phyloP scores from a whole-genome alignment of 2,329 filamentous ascomycete species.

The Fusarium irregulare region DNA sequence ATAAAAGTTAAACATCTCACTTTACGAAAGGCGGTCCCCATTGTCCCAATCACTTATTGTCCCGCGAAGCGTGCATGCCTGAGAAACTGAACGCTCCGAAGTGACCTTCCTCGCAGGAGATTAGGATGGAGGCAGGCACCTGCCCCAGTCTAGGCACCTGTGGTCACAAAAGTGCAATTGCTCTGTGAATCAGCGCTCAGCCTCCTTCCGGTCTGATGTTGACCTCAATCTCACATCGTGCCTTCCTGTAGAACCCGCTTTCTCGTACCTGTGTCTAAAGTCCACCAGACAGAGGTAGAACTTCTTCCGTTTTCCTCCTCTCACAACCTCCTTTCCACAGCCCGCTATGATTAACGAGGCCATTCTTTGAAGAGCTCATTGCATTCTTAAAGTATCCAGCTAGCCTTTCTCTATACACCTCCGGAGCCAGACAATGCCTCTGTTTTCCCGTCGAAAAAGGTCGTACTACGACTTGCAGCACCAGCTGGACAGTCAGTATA shows the following conservation, averaged over 20 bases:
- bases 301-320: background rate
- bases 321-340: background rate
- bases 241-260: background rate
- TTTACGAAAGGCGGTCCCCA: background rate
- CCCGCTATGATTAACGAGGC: background rate
- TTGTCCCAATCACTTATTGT: no score
- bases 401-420: background rate
- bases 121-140: background rate
- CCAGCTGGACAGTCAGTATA: background rate
- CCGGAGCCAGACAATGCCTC: background rate
- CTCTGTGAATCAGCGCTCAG: background rate
- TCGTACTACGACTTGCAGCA: background rate
- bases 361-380: background rate
- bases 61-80: no score
- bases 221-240: background rate
- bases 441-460: background rate
- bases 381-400: background rate
- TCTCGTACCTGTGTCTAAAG: background rate
- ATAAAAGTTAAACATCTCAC: background rate
- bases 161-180: background rate
- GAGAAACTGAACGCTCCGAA: no score
- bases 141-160: background rate
- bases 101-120: background rate
- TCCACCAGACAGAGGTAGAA: background rate
- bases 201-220: background rate